Conservation (phyloP, 2,329 filamentous ascomycete species). For the Diaporthe citriasiana region DNA sequence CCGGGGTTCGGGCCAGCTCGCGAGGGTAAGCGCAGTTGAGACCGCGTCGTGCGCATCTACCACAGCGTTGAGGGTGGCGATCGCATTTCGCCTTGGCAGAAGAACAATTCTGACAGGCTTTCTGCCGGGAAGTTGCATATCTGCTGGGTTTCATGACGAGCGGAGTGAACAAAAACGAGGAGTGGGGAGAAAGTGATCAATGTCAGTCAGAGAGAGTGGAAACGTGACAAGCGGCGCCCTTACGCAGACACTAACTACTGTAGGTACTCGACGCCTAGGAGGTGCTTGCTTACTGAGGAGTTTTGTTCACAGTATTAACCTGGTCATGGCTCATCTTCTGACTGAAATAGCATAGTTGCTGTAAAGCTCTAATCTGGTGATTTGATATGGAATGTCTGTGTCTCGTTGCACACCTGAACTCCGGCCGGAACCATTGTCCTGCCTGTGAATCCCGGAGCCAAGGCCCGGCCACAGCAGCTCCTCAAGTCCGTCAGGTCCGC, state of each 20-base stretch:
- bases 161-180: too few species aligned
- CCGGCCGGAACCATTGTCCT: neutral
- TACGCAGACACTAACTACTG: too few species aligned
- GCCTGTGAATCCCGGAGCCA: neutral
- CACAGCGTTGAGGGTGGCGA: slow-evolving; percentile 51
- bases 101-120: slow-evolving; percentile 55
- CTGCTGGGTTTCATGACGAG: neutral
- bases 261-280: too few species aligned
- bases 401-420: neutral
- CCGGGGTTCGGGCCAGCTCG: slow-evolving; percentile 3
- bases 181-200: neutral
- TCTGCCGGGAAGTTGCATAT: slow-evolving; percentile 3
- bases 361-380: too few species aligned
- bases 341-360: too few species aligned
- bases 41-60: slow-evolving; percentile 50
- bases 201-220: neutral
- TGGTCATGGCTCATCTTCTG: too few species aligned
- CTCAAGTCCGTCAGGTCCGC: neutral
- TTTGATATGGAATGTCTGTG: neutral
- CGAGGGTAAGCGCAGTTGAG: slow-evolving; percentile 51
- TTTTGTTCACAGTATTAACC: too few species aligned
- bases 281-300: too few species aligned
- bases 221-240: too few species aligned
- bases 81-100: slow-evolving; percentile 58
- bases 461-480: neutral